Evolutionary conservation across 2,329 filamentous ascomycete genomes (phyloP).

Genomic region (Colletotrichum incanum): DNA sequence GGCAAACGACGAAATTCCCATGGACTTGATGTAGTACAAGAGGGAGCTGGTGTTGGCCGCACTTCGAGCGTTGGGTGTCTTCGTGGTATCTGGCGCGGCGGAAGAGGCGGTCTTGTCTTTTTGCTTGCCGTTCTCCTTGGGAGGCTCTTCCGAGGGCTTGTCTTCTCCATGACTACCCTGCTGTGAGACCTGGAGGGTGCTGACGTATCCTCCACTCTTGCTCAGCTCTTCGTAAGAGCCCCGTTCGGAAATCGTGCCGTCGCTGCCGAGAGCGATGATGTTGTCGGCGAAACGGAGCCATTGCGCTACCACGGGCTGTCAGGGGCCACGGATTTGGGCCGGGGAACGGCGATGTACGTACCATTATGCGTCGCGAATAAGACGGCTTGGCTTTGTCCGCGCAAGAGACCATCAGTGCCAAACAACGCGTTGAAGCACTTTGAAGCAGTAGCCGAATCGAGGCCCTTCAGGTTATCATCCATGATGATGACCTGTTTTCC

Average conservation of each 20-base stretch:
- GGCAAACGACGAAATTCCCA: slow-evolving; percentile 11
- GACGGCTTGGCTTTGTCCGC: slow-evolving; percentile 54
- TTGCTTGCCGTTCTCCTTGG: not conserved
- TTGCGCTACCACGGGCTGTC: not conserved
- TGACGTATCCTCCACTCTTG: slow-evolving; percentile 21
- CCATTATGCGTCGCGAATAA: slow-evolving; percentile 59
- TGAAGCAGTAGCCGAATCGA: slow-evolving; percentile 28
- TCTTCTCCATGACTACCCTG: not conserved
- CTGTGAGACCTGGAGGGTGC: slow-evolving; percentile 7
- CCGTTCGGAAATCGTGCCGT: slow-evolving; percentile 19
- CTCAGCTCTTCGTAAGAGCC: slow-evolving; percentile 21
- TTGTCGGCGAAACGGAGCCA: slow-evolving; percentile 29
- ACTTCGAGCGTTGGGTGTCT: not conserved
- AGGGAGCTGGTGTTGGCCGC: slow-evolving; percentile 22
- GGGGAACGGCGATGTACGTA: not conserved
- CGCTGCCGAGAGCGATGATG: slow-evolving; percentile 17
- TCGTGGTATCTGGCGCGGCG: accelerated
- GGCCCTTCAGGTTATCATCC: slow-evolving; percentile 36
- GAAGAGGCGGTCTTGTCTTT: not conserved
- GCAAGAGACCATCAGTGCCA: slow-evolving; percentile 46
- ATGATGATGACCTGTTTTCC: slow-evolving; percentile 29
- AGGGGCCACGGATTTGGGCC: not conserved
- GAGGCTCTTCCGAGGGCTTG: not conserved
- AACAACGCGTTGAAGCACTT: slow-evolving; percentile 26
- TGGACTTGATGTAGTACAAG: slow-evolving; percentile 30